phyloP scores from a whole-genome alignment of 768 basidiomycete species.

The Phaffia australis region DNA sequence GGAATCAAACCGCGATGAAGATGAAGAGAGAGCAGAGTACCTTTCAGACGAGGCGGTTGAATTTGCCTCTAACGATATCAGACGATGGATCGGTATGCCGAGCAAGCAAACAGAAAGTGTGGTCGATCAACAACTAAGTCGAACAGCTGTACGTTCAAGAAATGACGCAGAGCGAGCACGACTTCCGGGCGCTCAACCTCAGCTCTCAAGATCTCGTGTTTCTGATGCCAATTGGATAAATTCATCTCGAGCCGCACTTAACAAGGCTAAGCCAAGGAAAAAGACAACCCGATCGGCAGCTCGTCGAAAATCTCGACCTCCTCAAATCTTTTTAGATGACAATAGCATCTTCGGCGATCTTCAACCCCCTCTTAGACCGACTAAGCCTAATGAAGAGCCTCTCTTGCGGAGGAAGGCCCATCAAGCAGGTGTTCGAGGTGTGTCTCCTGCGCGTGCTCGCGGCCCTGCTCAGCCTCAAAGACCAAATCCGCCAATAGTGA shows the following conservation, averaged over 20 bases:
- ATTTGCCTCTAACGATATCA: neutral
- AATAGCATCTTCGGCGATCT: constrained; percentile 33
- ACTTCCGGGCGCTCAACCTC: neutral
- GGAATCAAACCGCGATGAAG: neutral
- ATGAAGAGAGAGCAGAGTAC: too few relatives aligned
- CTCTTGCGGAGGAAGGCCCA: constrained; percentile 22
- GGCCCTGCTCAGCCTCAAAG: neutral
- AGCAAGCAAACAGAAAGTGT: neutral
- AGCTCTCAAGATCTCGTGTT: neutral
- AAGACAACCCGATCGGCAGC: neutral
- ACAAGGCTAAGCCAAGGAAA: neutral
- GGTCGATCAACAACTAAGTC: neutral
- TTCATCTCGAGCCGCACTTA: neutral
- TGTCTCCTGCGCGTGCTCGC: neutral
- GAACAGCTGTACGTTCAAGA: neutral
- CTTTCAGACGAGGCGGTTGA: too few relatives aligned
- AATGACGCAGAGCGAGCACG: neutral
- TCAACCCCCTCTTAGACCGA: constrained; percentile 25
- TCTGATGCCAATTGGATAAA: neutral
- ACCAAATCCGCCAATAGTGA: neutral
- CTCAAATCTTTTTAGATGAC: constrained; percentile 33
- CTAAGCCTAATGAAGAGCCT: neutral
- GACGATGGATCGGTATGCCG: neutral
- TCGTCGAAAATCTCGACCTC: constrained; percentile 12
- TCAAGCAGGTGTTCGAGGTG: neutral